These are phyloP conservation scores for Casuarina equisetifolia DNA, from an alignment of 306 rosid genomes.

Conservation along the genomic window DNA sequence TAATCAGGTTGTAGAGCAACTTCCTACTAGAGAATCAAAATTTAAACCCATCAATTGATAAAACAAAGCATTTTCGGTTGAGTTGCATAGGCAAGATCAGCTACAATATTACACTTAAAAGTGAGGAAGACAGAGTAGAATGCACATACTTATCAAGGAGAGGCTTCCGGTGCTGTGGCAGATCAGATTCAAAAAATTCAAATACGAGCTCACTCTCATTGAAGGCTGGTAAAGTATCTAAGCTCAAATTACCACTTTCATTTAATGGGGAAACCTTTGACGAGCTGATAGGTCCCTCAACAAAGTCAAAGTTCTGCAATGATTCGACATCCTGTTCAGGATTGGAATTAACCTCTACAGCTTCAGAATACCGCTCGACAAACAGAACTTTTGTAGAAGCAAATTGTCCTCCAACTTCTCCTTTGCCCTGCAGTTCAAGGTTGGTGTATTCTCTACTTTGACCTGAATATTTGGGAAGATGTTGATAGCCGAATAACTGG, in stretches of 20 bases:
- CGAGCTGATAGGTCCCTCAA: constrained; percentile 6
- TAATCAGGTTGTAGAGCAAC: constrained; percentile 1
- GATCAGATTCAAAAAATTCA: constrained; percentile 29
- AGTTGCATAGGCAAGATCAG: constrained; percentile 7
- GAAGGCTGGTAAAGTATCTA: not conserved
- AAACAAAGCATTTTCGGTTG: not conserved
- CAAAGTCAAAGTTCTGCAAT: not conserved
- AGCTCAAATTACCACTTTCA: not conserved
- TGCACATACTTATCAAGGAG: constrained; percentile 15
- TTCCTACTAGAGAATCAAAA: not conserved
- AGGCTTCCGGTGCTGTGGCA: constrained; percentile 20
- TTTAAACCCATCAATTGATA: not conserved
- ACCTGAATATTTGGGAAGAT: not conserved
- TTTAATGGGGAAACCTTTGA: constrained; percentile 1
- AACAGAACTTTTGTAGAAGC: not conserved
- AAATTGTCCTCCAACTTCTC: not conserved
- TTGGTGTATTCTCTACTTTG: not conserved
- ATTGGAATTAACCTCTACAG: not conserved
- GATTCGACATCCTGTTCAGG: not conserved
- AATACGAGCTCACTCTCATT: constrained; percentile 15
- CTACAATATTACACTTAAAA: not conserved
- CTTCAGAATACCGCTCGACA: not conserved
- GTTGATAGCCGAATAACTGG: constrained; percentile 13
- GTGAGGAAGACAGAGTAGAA: constrained; percentile 1
- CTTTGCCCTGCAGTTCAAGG: not conserved